phyloP scores from a whole-genome alignment of 345 rosid genomes.

The Theobroma cacao region DNA sequence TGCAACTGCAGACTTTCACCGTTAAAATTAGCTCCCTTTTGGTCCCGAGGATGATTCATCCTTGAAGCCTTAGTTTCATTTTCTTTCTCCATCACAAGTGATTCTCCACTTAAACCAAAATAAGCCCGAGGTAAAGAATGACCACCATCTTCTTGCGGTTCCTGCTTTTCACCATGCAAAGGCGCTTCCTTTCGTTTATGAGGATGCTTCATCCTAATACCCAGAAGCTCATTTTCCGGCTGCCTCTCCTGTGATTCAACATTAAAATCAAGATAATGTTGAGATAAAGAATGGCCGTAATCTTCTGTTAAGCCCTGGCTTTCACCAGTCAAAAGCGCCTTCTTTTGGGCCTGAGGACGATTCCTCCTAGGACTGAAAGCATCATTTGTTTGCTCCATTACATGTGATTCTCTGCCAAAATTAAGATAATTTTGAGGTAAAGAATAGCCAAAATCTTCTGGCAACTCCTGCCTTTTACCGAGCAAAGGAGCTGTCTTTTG shows the following conservation, averaged over 20 bases:
- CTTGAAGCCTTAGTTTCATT: background rate
- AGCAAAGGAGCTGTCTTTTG: background rate
- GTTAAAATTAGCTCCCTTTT: background rate
- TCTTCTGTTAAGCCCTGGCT: background rate
- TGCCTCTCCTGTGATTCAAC: background rate
- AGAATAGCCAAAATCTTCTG: background rate
- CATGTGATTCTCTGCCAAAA: background rate
- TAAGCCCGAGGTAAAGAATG: background rate
- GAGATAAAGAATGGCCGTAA: background rate
- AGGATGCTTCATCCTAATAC: background rate
- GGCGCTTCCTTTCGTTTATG: background rate
- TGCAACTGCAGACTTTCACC: background rate
- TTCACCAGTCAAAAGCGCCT: background rate
- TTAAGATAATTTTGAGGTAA: background rate
- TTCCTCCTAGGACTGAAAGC: background rate
- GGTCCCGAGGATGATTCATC: background rate
- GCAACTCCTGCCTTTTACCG: background rate
- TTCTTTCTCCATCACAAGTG: slow-evolving; percentile 5
- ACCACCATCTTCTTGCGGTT: background rate
- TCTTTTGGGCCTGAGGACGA: background rate
- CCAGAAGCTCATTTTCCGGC: background rate
- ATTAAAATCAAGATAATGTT: background rate
- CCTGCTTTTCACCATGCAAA: background rate
- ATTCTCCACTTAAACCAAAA: background rate
- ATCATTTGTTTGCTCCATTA: background rate